Evolutionary conservation across 495 filamentous ascomycete genomes (phyloP), one percentile per base, ranked within the genome.

Genomic region (Aspergillus ostianus): DNA sequence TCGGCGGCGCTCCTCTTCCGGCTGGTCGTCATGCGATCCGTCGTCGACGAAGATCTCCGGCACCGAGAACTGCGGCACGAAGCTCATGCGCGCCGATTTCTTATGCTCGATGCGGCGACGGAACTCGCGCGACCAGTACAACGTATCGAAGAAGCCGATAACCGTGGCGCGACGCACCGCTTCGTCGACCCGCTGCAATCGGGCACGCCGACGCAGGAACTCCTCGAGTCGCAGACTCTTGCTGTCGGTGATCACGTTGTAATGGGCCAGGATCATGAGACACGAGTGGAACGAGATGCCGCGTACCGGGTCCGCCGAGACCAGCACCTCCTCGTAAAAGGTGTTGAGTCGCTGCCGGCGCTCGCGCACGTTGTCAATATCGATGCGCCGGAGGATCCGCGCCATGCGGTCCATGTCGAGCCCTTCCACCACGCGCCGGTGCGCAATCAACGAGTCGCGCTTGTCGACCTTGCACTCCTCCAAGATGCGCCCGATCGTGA

Each of bases 181-280:
- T 71, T 99, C 93, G 69, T 99, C 90, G n/a, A 99, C 94, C 52
- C 93, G 88, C 69, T 97, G 92, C 17, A 99, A 81, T 27, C 93
- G 86, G 41, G 92, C 88, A 20, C 92, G 89, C 20, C 94, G 92
- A 47, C 93, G 90, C 23, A 99, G 79, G 76, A 94, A 99, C 68
- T 99, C 94, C 67, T 99, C 93, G 3, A 99, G 84, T 36, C 85
- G 85, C 64, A 99, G 73, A 74, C 91, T 94, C 79, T 97, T 97
- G 78, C 86, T 97, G 78, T 99, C 94, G 61, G 86, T 96, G 69
- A 99, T 99, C 68, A 99, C 91, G 61, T 99, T 99, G 80, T 98
- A 94, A 74, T 99, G 95, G 17, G 95, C 93, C 18, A 99, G 81
- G 57, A 96, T 96, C 90, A 99, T 93, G 51, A 99, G 77, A n/a